A percentile compares a stretch with the other conserved stretches of the same genome.
Evolutionary conservation across 768 basidiomycete genomes (phyloP).

Genomic region (Pulveroboletus sp.): DNA sequence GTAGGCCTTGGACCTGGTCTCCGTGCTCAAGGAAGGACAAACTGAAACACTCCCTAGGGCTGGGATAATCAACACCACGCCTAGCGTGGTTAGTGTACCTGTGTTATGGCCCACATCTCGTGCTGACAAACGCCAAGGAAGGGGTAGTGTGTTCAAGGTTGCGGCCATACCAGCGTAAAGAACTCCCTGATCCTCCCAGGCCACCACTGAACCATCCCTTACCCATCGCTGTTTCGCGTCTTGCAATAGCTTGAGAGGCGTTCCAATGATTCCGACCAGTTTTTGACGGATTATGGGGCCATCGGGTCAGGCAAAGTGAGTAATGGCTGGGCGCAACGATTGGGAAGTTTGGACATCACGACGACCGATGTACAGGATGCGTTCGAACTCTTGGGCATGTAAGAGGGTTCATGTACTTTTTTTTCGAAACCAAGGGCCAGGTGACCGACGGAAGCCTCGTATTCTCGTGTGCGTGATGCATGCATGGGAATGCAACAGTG

Average conservation of each 20-base stretch:
- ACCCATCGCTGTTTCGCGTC: neutral
- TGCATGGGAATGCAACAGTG: too few relatives aligned
- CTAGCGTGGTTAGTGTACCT: neutral
- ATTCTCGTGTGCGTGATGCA: too few relatives aligned
- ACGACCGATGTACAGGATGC: too few relatives aligned
- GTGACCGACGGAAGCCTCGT: too few relatives aligned
- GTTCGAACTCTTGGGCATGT: too few relatives aligned
- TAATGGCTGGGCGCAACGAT: too few relatives aligned
- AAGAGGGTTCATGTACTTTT: too few relatives aligned
- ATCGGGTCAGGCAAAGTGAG: too few relatives aligned
- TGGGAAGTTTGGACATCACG: too few relatives aligned
- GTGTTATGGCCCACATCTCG: neutral
- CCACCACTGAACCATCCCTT: neutral
- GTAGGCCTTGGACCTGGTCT: slow-evolving; percentile 4
- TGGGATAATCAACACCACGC: neutral
- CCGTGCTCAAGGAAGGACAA: slow-evolving; percentile 3
- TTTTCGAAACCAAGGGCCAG: too few relatives aligned
- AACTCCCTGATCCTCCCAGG: slow-evolving; percentile 3
- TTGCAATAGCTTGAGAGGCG: neutral
- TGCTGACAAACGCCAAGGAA: slow-evolving; percentile 10
- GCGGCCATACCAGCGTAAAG: slow-evolving; percentile 3
- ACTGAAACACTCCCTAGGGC: neutral
- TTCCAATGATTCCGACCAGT: neutral
- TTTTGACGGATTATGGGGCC: too few relatives aligned
- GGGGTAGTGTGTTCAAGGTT: neutral